Conservation (phyloP, 306 rosid species). For the Leucaena leucocephala region DNA sequence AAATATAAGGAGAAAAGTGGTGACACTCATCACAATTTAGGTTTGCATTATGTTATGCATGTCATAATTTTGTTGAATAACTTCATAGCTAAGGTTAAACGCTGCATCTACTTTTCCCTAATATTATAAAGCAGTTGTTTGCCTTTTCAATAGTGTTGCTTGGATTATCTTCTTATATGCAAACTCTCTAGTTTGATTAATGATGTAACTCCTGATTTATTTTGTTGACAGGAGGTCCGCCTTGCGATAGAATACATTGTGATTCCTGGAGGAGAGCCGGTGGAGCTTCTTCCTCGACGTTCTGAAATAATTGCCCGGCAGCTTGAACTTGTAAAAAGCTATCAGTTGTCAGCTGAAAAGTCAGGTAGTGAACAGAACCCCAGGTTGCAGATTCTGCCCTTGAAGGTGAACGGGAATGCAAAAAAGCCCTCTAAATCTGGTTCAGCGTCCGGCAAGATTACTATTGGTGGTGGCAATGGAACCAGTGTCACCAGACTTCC, state of each 20-base stretch:
- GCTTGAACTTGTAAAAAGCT: slow-evolving; percentile 88
- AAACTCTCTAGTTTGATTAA: neutral
- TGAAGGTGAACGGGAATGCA: slow-evolving; percentile 46
- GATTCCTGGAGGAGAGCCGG: slow-evolving; percentile 98
- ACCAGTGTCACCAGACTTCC: slow-evolving; percentile 69
- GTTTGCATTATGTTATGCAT: neutral
- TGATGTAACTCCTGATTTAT: neutral
- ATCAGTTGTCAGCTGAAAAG: slow-evolving; percentile 87
- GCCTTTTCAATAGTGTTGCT: neutral
- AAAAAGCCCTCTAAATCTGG: slow-evolving; percentile 53
- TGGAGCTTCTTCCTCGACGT: slow-evolving; percentile 96
- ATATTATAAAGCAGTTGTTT: neutral
- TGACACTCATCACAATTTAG: neutral
- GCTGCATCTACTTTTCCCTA: neutral
- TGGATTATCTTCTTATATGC: neutral
- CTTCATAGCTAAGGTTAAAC: neutral
- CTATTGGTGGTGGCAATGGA: slow-evolving; percentile 46
- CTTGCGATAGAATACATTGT: slow-evolving; percentile 98
- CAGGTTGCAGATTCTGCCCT: slow-evolving; percentile 94
- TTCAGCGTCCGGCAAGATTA: slow-evolving; percentile 46
- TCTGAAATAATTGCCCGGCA: slow-evolving; percentile 87
- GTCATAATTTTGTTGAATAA: neutral
- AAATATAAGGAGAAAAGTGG: neutral
- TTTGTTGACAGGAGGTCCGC: slow-evolving; percentile 78
- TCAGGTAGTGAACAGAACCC: slow-evolving; percentile 88